phyloP scores from a whole-genome alignment of 352 stramenopile species.

The Aphanomyces cochlioides region DNA sequence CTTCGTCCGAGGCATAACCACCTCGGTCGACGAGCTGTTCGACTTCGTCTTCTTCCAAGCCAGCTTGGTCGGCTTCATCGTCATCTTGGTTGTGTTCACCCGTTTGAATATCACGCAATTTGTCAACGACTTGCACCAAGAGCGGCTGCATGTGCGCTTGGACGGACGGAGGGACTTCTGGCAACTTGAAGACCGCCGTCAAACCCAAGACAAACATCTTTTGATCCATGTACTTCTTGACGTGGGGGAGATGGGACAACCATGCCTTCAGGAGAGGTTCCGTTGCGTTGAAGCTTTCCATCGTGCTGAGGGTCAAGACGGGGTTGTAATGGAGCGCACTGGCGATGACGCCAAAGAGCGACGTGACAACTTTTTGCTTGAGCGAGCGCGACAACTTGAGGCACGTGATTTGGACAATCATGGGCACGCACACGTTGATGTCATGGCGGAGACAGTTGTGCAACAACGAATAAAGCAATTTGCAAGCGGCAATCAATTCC shows the following conservation, averaged over 20 bases:
- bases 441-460: constrained; percentile 79
- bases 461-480: constrained; percentile 72
- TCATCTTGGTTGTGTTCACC: constrained; percentile 56
- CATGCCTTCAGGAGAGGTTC: constrained; percentile 90
- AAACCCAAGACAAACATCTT: constrained; percentile 93
- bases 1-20: constrained; percentile 84
- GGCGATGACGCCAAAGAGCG: constrained; percentile 88
- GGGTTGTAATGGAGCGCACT: constrained; percentile 94
- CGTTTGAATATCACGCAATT: constrained; percentile 72
- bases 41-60: constrained; percentile 50
- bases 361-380: constrained; percentile 62
- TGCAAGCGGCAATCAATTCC: constrained; percentile 57
- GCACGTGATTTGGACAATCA: constrained; percentile 68
- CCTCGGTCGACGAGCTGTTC: constrained; percentile 88
- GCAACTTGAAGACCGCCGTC: constrained; percentile 87
- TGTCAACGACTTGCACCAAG: constrained; percentile 84
- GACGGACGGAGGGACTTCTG: constrained; percentile 75
- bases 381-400: constrained; percentile 45
- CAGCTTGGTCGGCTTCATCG: constrained; percentile 41
- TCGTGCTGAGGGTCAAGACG: constrained; percentile 77
- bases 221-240: constrained; percentile 80
- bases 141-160: constrained; percentile 85
- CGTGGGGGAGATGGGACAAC: constrained; percentile 81
- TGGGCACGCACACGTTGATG: constrained; percentile 67
- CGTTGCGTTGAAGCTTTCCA: constrained; percentile 85